Conservation (phyloP, 192 early-diverging fungal genomes). For the Coemansia sp. region DNA sequence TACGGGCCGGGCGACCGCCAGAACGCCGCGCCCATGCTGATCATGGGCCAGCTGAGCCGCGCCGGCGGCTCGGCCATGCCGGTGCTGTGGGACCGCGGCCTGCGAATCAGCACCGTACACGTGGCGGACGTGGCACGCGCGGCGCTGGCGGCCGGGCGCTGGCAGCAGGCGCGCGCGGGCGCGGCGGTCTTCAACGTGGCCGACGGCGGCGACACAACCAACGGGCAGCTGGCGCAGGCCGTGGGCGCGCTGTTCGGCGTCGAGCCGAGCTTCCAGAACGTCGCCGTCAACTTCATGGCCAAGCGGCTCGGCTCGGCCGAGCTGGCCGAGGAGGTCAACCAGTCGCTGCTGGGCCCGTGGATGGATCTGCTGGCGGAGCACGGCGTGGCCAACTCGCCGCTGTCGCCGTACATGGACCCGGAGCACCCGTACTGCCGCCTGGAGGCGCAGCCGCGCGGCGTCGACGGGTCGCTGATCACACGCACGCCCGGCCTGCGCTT, state of each 20-base stretch:
- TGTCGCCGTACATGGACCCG: constrained; percentile 91
- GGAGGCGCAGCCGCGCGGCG: constrained; percentile 61
- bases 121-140: constrained; percentile 77
- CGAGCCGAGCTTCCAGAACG: constrained; percentile 38
- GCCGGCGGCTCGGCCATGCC: constrained; percentile 81
- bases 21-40: constrained; percentile 80
- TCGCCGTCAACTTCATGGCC: constrained; percentile 41
- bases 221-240: constrained; percentile 29
- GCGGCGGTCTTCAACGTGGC: constrained; percentile 74
- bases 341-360: constrained; percentile 93
- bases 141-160: constrained; percentile 57
- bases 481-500: constrained; percentile 64
- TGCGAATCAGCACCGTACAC: constrained; percentile 94
- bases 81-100: constrained; percentile 87
- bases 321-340: constrained; percentile 91
- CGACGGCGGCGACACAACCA: constrained; percentile 85
- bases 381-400: constrained; percentile 73
- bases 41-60: constrained; percentile 87
- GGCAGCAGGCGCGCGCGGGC: constrained; percentile 21
- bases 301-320: constrained; percentile 72
- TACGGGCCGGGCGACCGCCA: constrained; percentile 78
- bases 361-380: constrained; percentile 73
- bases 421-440: constrained; percentile 81
- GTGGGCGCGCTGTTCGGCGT: constrained; percentile 25
- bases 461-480: constrained; percentile 85